phyloP scores from a whole-genome alignment of 1,284 basidiomycete genomes.

The Ceratorhiza oryzae-sativae region DNA sequence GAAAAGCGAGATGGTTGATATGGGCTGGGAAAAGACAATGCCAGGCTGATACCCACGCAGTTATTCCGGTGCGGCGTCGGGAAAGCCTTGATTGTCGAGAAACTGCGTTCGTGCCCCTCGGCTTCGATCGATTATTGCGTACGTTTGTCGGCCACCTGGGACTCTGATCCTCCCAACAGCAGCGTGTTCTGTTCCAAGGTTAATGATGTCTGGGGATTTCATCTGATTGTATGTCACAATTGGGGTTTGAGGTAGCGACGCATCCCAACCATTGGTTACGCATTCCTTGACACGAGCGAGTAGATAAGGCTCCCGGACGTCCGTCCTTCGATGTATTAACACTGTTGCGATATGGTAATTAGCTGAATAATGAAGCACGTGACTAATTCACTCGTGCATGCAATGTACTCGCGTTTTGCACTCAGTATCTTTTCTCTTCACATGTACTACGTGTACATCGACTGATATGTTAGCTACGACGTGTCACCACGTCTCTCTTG shows the following conservation, averaged over 20 bases:
- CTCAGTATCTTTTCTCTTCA: too few species aligned
- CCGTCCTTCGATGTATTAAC: neutral
- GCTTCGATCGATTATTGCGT: too few species aligned
- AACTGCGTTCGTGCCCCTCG: neutral
- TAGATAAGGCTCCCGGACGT: neutral
- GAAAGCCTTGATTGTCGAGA: neutral
- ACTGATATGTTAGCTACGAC: too few species aligned
- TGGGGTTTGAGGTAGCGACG: neutral
- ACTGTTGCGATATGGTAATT: too few species aligned
- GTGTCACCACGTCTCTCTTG: too few species aligned
- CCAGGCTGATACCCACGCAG: too few species aligned
- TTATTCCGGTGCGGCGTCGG: neutral
- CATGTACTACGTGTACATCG: too few species aligned
- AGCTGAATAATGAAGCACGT: too few species aligned
- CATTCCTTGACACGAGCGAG: constrained; percentile 3
- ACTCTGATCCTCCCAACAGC: constrained; percentile 2
- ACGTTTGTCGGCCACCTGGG: neutral
- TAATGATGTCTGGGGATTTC: neutral
- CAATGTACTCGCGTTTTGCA: too few species aligned
- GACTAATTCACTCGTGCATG: too few species aligned
- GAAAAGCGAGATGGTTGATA: too few species aligned
- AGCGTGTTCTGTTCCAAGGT: neutral
- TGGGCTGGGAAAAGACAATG: too few species aligned
- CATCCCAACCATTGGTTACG: neutral
- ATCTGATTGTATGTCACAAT: constrained; percentile 4